A percentile compares a stretch with the other conserved stretches of the same genome.
Conservation (phyloP, 352 stramenopile genomes). For the Phytophthora litchii region DNA sequence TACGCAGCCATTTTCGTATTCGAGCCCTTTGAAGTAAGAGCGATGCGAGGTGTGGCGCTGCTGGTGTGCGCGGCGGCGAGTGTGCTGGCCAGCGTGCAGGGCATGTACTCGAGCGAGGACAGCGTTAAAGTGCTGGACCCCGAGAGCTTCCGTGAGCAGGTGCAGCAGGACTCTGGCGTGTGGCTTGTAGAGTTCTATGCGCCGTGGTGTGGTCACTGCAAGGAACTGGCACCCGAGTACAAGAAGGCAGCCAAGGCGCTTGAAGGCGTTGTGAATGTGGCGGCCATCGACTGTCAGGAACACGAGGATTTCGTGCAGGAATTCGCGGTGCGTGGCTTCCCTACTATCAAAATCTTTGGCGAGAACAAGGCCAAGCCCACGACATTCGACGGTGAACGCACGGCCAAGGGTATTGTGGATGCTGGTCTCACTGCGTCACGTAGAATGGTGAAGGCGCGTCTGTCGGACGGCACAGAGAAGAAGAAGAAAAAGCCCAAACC, state of each 20-base stretch:
- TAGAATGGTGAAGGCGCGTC: conserved; percentile 80
- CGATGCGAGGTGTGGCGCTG: conserved; percentile 27
- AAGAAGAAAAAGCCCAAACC: conserved; percentile 44
- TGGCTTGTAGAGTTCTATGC: conserved; percentile 97
- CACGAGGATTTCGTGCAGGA: conserved; percentile 85
- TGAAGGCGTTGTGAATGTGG: conserved; percentile 90
- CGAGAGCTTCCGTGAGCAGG: conserved; percentile 67
- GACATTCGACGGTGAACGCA: conserved; percentile 84
- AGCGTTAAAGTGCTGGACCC: conserved; percentile 76
- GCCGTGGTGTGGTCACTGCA: conserved; percentile 96
- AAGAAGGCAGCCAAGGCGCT: conserved; percentile 91
- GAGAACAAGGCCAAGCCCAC: conserved; percentile 78
- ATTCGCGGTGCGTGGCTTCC: conserved; percentile 92
- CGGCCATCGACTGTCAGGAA: conserved; percentile 82
- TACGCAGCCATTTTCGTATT: conserved; percentile 20
- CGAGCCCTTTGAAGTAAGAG: conserved; percentile 6
- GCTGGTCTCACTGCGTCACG: conserved; percentile 74
- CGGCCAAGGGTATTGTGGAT: conserved; percentile 85
- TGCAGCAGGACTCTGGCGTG: conserved; percentile 77
- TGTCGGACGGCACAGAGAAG: conserved; percentile 64
- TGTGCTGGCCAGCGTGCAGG: conserved; percentile 39
- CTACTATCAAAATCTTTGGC: conserved; percentile 94
- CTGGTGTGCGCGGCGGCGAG: conserved; percentile 35
- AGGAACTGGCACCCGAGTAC: conserved; percentile 92
- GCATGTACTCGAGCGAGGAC: conserved; percentile 71